Base-by-base conservation (phyloP, 1,139 yeast genomes). In the Martiniozyma asiatica region DNA sequence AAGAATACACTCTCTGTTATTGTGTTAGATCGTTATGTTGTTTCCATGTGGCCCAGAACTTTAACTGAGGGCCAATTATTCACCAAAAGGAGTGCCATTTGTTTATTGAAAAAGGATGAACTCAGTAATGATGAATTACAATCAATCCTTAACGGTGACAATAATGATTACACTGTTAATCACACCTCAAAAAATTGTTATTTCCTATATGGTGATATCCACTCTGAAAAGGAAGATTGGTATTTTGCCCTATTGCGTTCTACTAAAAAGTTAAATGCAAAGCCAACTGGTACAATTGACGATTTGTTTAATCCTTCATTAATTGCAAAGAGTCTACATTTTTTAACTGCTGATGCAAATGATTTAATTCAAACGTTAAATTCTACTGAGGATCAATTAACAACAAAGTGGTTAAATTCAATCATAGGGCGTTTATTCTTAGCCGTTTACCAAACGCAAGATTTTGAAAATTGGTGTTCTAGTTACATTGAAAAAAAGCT, bases 351-450 rank as follows among this genome's bases (percentile, higher is more conserved):
- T 6, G 81, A 84, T 45, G 73, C 80, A 64, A 64, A 81, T 38
- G 71, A 69, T 33, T 57, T 85, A 40, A 80, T 84, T 32, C 87
- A 79, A 46, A 69, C 80, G 0, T 51, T 84, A 27, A 80, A 84
- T 45, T 74, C 93, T 3, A 70, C 87, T 0, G 93, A 81, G 44
- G 85, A 85, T 2, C 92, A 84, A 45, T 53, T 81, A 19, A 79
- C 81, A 24, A 74, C 93, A 1, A 73, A 82, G 47, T 89, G 97
- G 98, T 54, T 89, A 19, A 89, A 89, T 53, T 95, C 94, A 0
- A 42, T 87, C 6, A 45, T 81, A 9, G 97, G 97, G 0, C 61
- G 97, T 35, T 42, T 87, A 14, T 89, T 87, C 46, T 57, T 89
- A 20, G 70, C 85, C 0, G 55, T 81, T 12, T 85, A 84, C 45